These are phyloP conservation scores for Crepidotus variabilis DNA, from an alignment of 768 basidiomycete species.

Conservation along the genomic window DNA sequence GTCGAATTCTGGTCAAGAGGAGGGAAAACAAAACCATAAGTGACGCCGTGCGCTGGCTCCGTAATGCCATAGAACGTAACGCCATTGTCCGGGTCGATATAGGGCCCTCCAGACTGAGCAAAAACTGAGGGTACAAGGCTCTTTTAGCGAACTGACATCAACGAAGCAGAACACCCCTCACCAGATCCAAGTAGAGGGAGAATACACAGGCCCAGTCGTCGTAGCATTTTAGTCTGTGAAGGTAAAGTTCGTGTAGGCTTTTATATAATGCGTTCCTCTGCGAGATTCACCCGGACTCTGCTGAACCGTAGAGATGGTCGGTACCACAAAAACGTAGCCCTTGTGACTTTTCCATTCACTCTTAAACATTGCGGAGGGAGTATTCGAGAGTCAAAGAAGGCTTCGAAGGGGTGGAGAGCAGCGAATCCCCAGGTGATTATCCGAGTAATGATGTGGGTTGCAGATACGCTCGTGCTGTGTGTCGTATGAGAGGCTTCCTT, in stretches of 20 bases:
- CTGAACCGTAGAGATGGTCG: too few relatives aligned
- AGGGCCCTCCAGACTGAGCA: slow-evolving; percentile 38
- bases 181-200: slow-evolving; percentile 39
- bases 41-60: slow-evolving; percentile 37
- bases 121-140: slow-evolving; percentile 27
- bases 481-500: too few relatives aligned
- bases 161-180: slow-evolving; percentile 19
- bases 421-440: too few relatives aligned
- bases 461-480: too few relatives aligned
- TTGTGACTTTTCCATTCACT: too few relatives aligned
- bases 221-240: slow-evolving; percentile 24
- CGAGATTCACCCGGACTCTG: slow-evolving; percentile 7
- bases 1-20: slow-evolving; percentile 37
- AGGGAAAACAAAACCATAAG: slow-evolving; percentile 52
- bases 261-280: not conserved
- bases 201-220: slow-evolving; percentile 28
- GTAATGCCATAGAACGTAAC: slow-evolving; percentile 47
- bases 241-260: not conserved
- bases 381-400: too few relatives aligned
- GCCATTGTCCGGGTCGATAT: slow-evolving; percentile 50
- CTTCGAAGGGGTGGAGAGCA: too few relatives aligned
- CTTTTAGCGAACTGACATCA: not conserved
- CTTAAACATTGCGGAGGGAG: too few relatives aligned
- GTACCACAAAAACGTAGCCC: too few relatives aligned
- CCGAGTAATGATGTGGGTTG: too few relatives aligned